Percentiles rank a stretch among this genome's conserved stretches.
Conservation (phyloP, 2,329 filamentous ascomycete species). For the Ramularia endophylla region DNA sequence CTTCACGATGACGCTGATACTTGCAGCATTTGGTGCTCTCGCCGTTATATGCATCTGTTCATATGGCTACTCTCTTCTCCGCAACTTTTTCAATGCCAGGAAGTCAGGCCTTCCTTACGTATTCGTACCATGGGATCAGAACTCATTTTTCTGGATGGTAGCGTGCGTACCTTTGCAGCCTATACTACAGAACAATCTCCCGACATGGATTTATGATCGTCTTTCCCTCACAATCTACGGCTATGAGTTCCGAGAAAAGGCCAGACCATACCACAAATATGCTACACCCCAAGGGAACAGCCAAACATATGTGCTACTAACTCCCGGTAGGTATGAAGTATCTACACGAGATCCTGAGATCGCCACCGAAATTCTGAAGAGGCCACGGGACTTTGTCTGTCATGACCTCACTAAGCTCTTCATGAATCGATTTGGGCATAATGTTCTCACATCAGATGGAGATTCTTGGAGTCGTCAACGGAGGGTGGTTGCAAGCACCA, state of each 20-base stretch:
- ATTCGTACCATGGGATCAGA: constrained; percentile 25
- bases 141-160: constrained; percentile 25
- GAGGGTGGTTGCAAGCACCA: constrained; percentile 27
- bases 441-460: constrained; percentile 21
- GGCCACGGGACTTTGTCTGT: constrained; percentile 22
- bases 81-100: constrained; percentile 20
- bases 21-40: constrained; percentile 12
- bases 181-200: constrained; percentile 16
- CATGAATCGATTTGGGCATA: constrained; percentile 23
- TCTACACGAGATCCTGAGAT: constrained; percentile 23
- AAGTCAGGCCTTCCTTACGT: constrained; percentile 22
- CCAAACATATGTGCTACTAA: constrained; percentile 20
- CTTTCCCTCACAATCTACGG: constrained; percentile 22
- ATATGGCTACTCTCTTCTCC: constrained; percentile 20
- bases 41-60: constrained; percentile 14
- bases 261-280: constrained; percentile 13
- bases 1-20: constrained; percentile 17
- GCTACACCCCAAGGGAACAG: constrained; percentile 12
- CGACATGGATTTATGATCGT: constrained; percentile 16
- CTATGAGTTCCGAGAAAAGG: constrained; percentile 23
- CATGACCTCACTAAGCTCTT: constrained; percentile 16
- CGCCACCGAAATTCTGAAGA: constrained; percentile 16
- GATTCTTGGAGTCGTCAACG: constrained; percentile 29
- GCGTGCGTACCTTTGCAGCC: constrained; percentile 18
- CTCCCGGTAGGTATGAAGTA: constrained; percentile 20